Conservation (phyloP, 129 eudicot genomes). For the Lactuca saligna region DNA sequence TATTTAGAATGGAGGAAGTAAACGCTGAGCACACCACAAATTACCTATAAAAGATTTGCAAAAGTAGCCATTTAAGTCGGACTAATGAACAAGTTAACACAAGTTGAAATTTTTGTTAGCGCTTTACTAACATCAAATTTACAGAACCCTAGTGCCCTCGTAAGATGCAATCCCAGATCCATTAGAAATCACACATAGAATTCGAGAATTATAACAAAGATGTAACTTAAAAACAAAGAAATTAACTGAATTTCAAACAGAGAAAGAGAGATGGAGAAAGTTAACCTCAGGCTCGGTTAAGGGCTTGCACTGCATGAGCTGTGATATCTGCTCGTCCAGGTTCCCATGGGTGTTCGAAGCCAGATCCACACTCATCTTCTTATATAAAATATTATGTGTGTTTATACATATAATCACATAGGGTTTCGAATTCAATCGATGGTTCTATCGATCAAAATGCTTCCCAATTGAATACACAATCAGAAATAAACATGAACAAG, state of each 20-base stretch:
- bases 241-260: background rate
- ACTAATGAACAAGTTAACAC: background rate
- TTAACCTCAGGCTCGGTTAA: slow-evolving; percentile 68
- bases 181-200: slow-evolving; percentile 2
- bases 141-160: slow-evolving; percentile 17
- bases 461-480: slow-evolving; percentile 7
- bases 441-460: slow-evolving; percentile 25
- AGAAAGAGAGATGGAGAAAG: background rate
- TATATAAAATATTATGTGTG: background rate
- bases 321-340: slow-evolving; percentile 81
- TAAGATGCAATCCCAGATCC: slow-evolving; percentile 26
- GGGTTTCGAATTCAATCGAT: slow-evolving; percentile 20
- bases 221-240: background rate
- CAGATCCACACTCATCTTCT: slow-evolving; percentile 75
- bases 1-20: slow-evolving; percentile 2
- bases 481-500: slow-evolving; percentile 14
- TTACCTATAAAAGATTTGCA: background rate
- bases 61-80: background rate
- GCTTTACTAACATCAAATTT: background rate
- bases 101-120: background rate
- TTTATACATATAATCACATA: slow-evolving; percentile 18
- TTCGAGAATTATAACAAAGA: slow-evolving; percentile 3
- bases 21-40: background rate
- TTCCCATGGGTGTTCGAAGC: slow-evolving; percentile 60
- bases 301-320: slow-evolving; percentile 96